Evolutionary conservation across 768 basidiomycete species (phyloP).

Genomic region (Suillus tomentosus): DNA sequence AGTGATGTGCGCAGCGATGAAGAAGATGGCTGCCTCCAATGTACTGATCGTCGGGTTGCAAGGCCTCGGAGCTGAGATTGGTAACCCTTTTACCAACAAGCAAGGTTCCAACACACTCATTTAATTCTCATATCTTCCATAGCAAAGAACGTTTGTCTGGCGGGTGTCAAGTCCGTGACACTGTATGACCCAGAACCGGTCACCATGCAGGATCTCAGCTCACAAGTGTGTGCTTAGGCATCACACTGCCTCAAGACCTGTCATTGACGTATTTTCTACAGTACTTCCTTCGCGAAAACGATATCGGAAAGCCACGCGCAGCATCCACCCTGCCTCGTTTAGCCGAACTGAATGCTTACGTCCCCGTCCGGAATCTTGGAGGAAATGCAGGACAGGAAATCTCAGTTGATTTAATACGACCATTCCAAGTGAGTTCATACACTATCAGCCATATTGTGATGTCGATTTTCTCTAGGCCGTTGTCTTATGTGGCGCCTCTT

Average conservation of each 20-base stretch:
- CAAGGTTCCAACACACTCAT: background rate
- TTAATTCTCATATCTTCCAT: constrained; percentile 16
- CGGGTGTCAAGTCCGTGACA: constrained; percentile 97
- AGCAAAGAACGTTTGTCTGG: constrained; percentile 93
- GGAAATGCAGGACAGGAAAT: constrained; percentile 78
- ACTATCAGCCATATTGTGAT: background rate
- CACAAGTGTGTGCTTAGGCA: constrained; percentile 63
- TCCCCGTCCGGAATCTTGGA: constrained; percentile 87
- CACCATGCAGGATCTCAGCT: constrained; percentile 85
- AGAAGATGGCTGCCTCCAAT: constrained; percentile 96
- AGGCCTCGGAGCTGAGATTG: constrained; percentile 95
- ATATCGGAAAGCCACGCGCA: constrained; percentile 87
- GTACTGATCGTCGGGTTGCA: constrained; percentile 91
- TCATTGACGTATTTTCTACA: constrained; percentile 35
- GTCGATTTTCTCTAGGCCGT: constrained; percentile 61
- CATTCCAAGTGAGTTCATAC: constrained; percentile 74
- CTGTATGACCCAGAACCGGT: constrained; percentile 93
- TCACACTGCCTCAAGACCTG: constrained; percentile 1
- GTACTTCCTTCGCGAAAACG: constrained; percentile 92
- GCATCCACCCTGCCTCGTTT: constrained; percentile 85
- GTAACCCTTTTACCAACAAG: constrained; percentile 40
- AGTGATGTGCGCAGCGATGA: constrained; percentile 78
- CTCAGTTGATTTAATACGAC: constrained; percentile 76
- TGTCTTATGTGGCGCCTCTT: constrained; percentile 78
- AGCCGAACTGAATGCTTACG: constrained; percentile 94